Evolutionary conservation across 352 stramenopile species (phyloP), one percentile per base, ranked within the genome.

Genomic region (Aphanomyces stellatus): DNA sequence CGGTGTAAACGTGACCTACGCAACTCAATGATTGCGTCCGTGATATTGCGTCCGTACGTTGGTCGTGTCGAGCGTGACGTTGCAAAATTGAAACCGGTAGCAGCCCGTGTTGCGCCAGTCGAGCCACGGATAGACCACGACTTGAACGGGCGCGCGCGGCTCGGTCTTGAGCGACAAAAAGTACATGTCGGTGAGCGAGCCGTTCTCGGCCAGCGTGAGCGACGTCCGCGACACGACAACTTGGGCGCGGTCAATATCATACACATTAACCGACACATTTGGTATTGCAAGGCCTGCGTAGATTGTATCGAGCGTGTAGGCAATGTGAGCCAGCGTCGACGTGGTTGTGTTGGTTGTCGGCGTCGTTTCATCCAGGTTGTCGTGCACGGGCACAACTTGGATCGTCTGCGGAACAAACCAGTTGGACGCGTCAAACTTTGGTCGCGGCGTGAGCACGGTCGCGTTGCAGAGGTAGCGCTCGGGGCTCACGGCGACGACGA

Each of bases 381-480:
- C 83, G 51, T 90, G 76, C 10, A 88, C 78, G 5, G 77, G 69
- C 1, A 65, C 43, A 1, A 92, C 72, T 10, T 70, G 28, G 2
- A 92, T 76, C 40, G 57, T 68, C 49, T 92, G 80, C 0, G 80
- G 78, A 15, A 78, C 5, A 60, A 80, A 92, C 84, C 84, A 92
- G 46, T 90, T 82, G 49, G 77, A 72, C 0, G 79, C 79, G 0
- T 80, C 81, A 73, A 90, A 90, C 13, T 90, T 77, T 33, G 89
- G 76, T 76, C 80, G 87, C n/a, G 84, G 84, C 33, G 84, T 86
- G 33, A 74, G 40, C 1, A 92, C 75, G 0, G 84, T 92, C 49
- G 79, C 87, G 51, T 92, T 92, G 60, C 84, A 92, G 5, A 92
- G 65, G 27, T 85, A 88, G 1, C 81, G 76, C 49, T 92, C 81